Conservation (phyloP, 495 filamentous ascomycete species). For the Durotheca rogersii region DNA sequence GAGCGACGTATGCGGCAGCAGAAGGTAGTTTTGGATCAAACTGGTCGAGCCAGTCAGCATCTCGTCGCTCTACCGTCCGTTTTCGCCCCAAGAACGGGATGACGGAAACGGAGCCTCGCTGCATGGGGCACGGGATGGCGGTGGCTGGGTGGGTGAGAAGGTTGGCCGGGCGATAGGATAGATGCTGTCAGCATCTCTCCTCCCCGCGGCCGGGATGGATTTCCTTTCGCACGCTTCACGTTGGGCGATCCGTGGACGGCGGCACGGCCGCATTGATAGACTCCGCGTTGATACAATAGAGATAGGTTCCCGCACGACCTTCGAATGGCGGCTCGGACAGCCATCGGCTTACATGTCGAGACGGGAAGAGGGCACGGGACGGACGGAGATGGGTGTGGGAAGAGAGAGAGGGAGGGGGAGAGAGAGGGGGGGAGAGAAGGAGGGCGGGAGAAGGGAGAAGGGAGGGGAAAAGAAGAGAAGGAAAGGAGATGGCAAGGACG, state of each 20-base stretch:
- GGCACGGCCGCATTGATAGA: constrained; percentile 27
- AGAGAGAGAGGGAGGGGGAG: neutral
- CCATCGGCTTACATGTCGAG: neutral
- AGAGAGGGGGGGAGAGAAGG: constrained; percentile 10
- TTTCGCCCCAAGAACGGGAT: neutral
- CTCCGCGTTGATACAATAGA: constrained; percentile 12
- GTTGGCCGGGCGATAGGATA: constrained; percentile 6
- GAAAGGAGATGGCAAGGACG: neutral
- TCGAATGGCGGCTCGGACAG: neutral
- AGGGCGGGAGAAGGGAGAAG: neutral
- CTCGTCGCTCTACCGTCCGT: constrained; percentile 18
- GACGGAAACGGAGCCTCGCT: neutral
- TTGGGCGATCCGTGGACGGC: constrained; percentile 21
- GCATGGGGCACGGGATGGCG: constrained; percentile 1
- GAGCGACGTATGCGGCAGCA: constrained; percentile 4
- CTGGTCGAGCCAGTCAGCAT: constrained; percentile 12
- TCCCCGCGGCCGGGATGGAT: neutral
- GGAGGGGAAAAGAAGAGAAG: neutral
- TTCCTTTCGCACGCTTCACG: constrained; percentile 15
- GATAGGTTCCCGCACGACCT: neutral
- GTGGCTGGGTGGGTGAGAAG: neutral
- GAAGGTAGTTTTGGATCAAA: constrained; percentile 11
- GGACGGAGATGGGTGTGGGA: neutral
- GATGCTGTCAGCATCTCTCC: too few species aligned
- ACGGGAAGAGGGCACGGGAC: neutral